A percentile compares a stretch with the other conserved stretches of the same genome.
These are phyloP conservation scores for Antarctomyces pellizariae DNA, from an alignment of 495 filamentous ascomycete genomes.

Conservation along the genomic window DNA sequence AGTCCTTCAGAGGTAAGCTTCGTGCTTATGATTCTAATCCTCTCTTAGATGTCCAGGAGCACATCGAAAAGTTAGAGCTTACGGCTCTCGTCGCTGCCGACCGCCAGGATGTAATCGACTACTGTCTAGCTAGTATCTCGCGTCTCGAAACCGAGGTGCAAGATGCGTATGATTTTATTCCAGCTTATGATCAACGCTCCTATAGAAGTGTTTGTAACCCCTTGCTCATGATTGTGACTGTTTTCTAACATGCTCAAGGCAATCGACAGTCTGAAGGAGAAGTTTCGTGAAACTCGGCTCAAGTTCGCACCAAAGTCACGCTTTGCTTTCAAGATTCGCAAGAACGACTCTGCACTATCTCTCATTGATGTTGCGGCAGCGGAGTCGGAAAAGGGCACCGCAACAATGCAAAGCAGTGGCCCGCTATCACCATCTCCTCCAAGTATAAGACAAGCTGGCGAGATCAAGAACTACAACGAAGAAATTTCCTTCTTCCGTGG, in stretches of 20 bases:
- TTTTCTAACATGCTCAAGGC: constrained; percentile 19
- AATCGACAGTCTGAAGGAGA: constrained; percentile 43
- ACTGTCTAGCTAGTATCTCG: constrained; percentile 40
- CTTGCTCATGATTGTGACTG: background rate
- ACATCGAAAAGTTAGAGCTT: constrained; percentile 30
- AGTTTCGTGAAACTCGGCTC: constrained; percentile 32
- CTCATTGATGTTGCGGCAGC: constrained; percentile 30
- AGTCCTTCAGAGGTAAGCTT: constrained; percentile 6
- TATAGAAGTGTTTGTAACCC: constrained; percentile 31
- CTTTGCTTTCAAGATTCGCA: constrained; percentile 51
- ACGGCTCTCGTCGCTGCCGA: constrained; percentile 29
- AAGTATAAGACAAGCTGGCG: too few relatives aligned
- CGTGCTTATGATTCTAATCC: constrained; percentile 4
- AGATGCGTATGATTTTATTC: constrained; percentile 41
- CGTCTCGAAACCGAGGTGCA: constrained; percentile 43
- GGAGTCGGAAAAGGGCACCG: constrained; percentile 24
- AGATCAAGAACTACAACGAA: constrained; percentile 30
- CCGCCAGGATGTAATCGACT: constrained; percentile 38
- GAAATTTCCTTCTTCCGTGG: constrained; percentile 15
- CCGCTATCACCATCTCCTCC: too few relatives aligned
- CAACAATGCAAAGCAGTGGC: constrained; percentile 20
- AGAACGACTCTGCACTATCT: constrained; percentile 31
- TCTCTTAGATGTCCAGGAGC: constrained; percentile 35
- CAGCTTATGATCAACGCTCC: constrained; percentile 53
- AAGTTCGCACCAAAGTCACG: constrained; percentile 37